phyloP scores from a whole-genome alignment of 148 eudicot species.

The Nepenthes gracilis region DNA sequence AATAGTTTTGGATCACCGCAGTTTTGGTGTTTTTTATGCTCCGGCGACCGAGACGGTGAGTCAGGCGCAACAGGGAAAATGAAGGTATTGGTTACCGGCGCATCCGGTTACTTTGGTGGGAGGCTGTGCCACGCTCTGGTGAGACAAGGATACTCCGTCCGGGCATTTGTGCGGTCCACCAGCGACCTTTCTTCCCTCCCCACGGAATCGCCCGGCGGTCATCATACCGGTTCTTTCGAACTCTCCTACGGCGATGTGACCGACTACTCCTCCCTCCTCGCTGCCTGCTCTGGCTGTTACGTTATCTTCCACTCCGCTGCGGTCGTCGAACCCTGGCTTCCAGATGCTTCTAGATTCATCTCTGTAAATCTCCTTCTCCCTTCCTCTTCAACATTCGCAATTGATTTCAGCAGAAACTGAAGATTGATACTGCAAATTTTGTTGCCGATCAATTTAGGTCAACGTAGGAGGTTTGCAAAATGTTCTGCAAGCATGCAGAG shows the following conservation, averaged over 20 bases:
- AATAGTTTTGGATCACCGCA: too few species aligned
- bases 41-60: too few species aligned
- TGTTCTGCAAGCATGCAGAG: slow-evolving; percentile 56
- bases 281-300: slow-evolving; percentile 55
- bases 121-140: slow-evolving; percentile 62
- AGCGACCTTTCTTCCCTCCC: slow-evolving; percentile 60
- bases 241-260: slow-evolving; percentile 73
- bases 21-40: too few species aligned
- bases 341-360: slow-evolving; percentile 51
- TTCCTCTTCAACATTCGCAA: background rate
- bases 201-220: slow-evolving; percentile 10
- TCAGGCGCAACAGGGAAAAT: slow-evolving; percentile 1
- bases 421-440: background rate
- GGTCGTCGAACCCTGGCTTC: slow-evolving; percentile 90
- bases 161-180: slow-evolving; percentile 70
- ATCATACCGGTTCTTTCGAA: slow-evolving; percentile 14
- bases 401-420: background rate
- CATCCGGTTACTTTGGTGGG: slow-evolving; percentile 88
- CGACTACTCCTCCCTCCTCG: slow-evolving; percentile 45
- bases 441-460: slow-evolving; percentile 28
- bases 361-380: slow-evolving; percentile 15
- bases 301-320: slow-evolving; percentile 81
- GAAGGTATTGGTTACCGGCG: slow-evolving; percentile 76
- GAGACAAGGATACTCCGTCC: slow-evolving; percentile 43
- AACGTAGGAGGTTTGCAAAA: slow-evolving; percentile 87